Base-by-base conservation (phyloP, 495 filamentous ascomycete species). In the Emericellopsis terricola region DNA sequence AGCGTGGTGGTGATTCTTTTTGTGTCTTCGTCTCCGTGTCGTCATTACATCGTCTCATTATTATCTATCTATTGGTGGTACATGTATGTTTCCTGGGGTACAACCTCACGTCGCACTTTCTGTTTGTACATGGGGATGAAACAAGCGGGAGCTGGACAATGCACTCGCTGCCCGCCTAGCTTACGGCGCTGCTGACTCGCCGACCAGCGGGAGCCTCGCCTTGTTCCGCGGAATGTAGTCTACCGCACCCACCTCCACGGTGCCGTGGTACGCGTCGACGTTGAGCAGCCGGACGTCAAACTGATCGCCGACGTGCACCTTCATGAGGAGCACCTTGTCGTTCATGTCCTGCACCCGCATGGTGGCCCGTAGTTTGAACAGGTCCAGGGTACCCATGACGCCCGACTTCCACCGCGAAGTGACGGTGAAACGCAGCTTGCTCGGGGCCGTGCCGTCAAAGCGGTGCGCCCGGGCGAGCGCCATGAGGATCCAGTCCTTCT, bases 391-490 rank as follows among this genome's bases (percentile, higher is more conserved):
- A 6, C 62, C 60, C 2, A 29, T 28, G 31, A 56, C 23, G 14
- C 16, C 15, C 15, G 19, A 23, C 17, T 15, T 15, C 36, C 16
- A 30, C 18, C 29, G 21, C 20, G 28, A 23, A 19, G 51, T 46
- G 4, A 78, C 60, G 1, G 57, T 41, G 34, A 76, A 70, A 4
- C 49, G 55, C 41, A 85, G 76, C 1, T 66, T 71, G 18, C 62
- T 46, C 2, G 83, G 83, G 5, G 91, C 17, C 19, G 33, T 23
- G 0, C 52, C 52, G 43, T 86, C 70, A 47, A 81, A 84, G 35
- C 73, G 68, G 59, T 77, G 80, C 4, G 76, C 80, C 19, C 83
- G 78, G 50, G 76, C 69, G 31, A 89, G 58, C 10, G 82, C 68
- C 52, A 76, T 72, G 15, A 67, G 57, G 8, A 68, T 60, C 80